These are phyloP conservation scores for Papiliotrema terrestris DNA, from an alignment of 1,284 basidiomycete species.

Conservation along the genomic window DNA sequence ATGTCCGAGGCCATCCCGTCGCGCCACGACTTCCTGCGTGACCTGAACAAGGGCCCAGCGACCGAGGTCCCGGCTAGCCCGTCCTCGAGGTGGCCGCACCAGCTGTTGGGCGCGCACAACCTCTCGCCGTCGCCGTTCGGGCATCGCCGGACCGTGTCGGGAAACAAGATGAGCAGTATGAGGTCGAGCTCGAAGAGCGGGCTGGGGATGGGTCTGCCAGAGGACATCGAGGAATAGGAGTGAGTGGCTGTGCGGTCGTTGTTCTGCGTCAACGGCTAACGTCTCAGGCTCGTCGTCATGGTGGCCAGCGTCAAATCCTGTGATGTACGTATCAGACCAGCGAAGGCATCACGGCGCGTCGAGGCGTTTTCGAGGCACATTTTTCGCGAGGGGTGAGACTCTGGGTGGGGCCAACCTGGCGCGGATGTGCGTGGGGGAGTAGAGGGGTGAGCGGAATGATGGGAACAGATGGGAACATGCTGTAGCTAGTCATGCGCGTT, in stretches of 20 bases:
- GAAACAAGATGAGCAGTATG: conserved; percentile 30
- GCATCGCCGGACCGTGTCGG: conserved; percentile 25
- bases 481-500: too few relatives aligned
- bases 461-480: too few relatives aligned
- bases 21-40: conserved; percentile 38
- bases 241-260: neutral
- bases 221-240: conserved; percentile 19
- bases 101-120: conserved; percentile 24
- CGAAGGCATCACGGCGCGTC: too few relatives aligned
- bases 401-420: too few relatives aligned
- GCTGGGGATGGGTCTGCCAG: conserved; percentile 12
- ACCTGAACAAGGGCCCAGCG: conserved; percentile 22
- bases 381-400: too few relatives aligned
- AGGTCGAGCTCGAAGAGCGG: conserved; percentile 31
- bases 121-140: conserved; percentile 32
- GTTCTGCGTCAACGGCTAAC: neutral
- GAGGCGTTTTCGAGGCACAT: too few relatives aligned
- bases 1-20: conserved; percentile 19
- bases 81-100: conserved; percentile 20
- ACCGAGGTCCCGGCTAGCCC: conserved; percentile 13
- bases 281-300: too few relatives aligned
- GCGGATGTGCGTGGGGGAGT: too few relatives aligned
- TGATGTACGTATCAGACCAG: too few relatives aligned
- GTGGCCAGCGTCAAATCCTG: too few relatives aligned
- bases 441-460: too few relatives aligned